phyloP scores from a whole-genome alignment of 2,329 filamentous ascomycete species.

The Aspergillus versicolor region DNA sequence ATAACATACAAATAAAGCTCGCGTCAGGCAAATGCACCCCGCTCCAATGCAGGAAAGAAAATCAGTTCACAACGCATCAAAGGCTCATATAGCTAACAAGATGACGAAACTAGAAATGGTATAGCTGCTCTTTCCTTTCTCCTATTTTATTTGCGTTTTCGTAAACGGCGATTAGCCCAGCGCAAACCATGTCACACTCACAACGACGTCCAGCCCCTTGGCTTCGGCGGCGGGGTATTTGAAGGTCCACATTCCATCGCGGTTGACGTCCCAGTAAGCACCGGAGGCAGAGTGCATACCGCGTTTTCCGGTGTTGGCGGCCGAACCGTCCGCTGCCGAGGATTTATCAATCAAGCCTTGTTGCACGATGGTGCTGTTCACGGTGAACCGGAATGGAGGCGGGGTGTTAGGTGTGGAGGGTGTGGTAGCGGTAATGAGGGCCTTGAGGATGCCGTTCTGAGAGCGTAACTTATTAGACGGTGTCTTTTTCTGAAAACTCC shows the following conservation, averaged over 20 bases:
- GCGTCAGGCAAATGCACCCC: not conserved
- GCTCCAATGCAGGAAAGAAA: not conserved
- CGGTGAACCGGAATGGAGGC: conserved; percentile 84
- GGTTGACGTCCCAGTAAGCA: conserved; percentile 52
- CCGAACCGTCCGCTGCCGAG: conserved; percentile 56
- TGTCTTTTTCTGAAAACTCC: not conserved
- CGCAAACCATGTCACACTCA: conserved; percentile 51
- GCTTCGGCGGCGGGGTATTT: conserved; percentile 49
- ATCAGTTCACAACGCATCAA: not conserved
- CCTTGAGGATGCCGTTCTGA: conserved; percentile 42
- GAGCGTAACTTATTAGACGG: not conserved
- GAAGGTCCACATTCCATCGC: conserved; percentile 55
- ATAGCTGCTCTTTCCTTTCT: conserved; percentile 1
- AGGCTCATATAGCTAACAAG: not conserved
- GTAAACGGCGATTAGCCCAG: conserved; percentile 22
- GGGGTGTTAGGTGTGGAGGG: conserved; percentile 35
- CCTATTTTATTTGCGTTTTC: conserved; percentile 2
- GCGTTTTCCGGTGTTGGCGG: conserved; percentile 70
- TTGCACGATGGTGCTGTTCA: conserved; percentile 98
- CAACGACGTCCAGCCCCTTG: conserved; percentile 49
- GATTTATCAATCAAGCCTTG: conserved; percentile 61
- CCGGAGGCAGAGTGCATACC: conserved; percentile 60
- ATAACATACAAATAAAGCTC: not conserved
- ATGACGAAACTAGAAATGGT: conserved; percentile 1
- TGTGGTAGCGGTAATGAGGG: conserved; percentile 43